These are phyloP conservation scores for Russula abietina DNA, from an alignment of 768 basidiomycete genomes.

Conservation along the genomic window DNA sequence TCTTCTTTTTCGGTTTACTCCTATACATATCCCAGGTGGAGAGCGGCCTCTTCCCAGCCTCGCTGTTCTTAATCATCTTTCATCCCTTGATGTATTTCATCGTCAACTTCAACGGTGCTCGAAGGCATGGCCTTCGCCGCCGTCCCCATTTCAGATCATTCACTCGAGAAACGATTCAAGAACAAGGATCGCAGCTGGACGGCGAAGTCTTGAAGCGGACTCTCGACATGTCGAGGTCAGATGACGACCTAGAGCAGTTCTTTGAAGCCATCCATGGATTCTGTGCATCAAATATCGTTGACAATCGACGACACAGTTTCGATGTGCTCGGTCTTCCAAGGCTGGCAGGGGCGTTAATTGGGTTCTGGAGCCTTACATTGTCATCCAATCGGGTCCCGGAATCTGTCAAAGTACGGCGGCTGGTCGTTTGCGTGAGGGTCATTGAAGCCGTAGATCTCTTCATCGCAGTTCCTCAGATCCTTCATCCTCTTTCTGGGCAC, in stretches of 20 bases:
- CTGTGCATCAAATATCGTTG: neutral
- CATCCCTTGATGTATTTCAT: too few species aligned
- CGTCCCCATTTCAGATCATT: too few species aligned
- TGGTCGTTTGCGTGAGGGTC: neutral
- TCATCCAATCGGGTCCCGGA: neutral
- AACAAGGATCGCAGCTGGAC: neutral
- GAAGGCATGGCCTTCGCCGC: too few species aligned
- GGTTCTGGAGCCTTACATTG: neutral
- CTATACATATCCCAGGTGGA: too few species aligned
- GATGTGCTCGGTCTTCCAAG: neutral
- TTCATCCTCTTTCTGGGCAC: neutral
- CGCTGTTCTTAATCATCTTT: too few species aligned
- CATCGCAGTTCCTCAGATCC: neutral
- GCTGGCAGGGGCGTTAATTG: neutral
- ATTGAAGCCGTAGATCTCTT: neutral
- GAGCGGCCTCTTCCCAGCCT: too few species aligned
- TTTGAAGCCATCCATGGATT: neutral
- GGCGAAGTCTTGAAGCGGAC: neutral
- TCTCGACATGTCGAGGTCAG: neutral
- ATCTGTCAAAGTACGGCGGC: neutral
- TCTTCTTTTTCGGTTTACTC: too few species aligned
- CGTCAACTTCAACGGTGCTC: too few species aligned
- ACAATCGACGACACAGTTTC: neutral
- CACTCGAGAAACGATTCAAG: too few species aligned
- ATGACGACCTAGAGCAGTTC: slow-evolving; percentile 1